Evolutionary conservation across 2,329 filamentous ascomycete genomes (phyloP).

Genomic region (Curvularia verruculosa): DNA sequence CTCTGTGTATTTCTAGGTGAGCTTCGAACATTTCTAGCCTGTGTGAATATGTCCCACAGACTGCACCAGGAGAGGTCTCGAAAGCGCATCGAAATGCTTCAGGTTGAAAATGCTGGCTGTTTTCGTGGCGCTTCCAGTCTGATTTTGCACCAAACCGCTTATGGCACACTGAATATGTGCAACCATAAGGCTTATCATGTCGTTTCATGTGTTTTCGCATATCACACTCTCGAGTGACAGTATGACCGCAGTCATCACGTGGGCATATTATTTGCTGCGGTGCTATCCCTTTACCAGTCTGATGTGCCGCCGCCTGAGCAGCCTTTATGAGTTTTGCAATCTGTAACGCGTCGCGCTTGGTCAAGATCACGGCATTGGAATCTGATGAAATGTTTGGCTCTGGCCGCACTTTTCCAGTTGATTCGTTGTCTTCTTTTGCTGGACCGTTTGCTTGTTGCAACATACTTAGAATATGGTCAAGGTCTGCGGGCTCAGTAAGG

Average conservation of each 20-base stretch:
- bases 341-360: constrained; percentile 29
- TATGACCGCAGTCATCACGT: constrained; percentile 22
- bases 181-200: constrained; percentile 80
- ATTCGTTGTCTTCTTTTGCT: constrained; percentile 1
- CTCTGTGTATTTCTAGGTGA: constrained; percentile 65
- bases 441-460: constrained; percentile 11
- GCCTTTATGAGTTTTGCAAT: constrained; percentile 34
- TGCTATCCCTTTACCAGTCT: constrained; percentile 17
- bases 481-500: constrained; percentile 22
- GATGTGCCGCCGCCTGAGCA: constrained; percentile 17
- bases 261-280: constrained; percentile 26
- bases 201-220: constrained; percentile 77
- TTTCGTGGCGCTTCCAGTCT: constrained; percentile 93
- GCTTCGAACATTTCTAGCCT: constrained; percentile 64
- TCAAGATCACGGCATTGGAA: constrained; percentile 17
- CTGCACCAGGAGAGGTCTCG: neutral
- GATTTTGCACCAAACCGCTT: constrained; percentile 90
- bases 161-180: constrained; percentile 72
- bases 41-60: constrained; percentile 66
- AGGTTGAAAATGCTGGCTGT: constrained; percentile 73
- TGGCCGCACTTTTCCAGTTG: neutral
- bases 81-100: constrained; percentile 74
- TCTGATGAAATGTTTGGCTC: neutral
- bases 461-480: constrained; percentile 33
- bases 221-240: constrained; percentile 48